Evolutionary conservation across 345 rosid species (phyloP).

Genomic region (Populus ilicifolia): DNA sequence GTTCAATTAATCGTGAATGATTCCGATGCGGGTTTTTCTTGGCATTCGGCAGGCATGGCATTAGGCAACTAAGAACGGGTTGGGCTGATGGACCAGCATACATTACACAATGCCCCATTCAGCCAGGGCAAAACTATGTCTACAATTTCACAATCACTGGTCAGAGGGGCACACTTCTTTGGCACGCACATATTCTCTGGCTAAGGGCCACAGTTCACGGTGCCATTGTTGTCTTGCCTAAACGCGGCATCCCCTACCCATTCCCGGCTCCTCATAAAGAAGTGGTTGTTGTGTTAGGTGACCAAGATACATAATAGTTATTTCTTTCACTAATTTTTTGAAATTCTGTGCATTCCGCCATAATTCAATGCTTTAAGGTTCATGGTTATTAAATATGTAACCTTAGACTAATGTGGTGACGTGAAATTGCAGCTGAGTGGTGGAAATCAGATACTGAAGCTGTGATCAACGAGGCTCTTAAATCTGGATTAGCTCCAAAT

Average conservation of each 20-base stretch:
- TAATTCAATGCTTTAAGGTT: background rate
- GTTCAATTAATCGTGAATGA: background rate
- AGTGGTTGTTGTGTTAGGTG: constrained; percentile 50
- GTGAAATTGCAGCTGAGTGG: constrained; percentile 54
- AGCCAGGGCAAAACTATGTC: constrained; percentile 47
- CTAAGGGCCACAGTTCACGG: constrained; percentile 67
- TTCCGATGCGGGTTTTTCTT: background rate
- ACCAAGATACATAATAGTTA: background rate
- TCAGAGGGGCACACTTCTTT: constrained; percentile 66
- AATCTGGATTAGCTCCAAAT: constrained; percentile 58
- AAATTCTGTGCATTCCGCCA: background rate
- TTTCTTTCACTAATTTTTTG: background rate
- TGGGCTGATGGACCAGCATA: constrained; percentile 88
- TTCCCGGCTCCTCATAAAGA: constrained; percentile 57
- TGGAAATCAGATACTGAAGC: constrained; percentile 66
- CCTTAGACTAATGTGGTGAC: background rate
- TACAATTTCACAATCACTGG: constrained; percentile 59
- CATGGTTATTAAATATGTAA: background rate
- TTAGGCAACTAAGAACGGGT: constrained; percentile 65
- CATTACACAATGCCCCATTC: constrained; percentile 77
- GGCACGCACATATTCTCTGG: constrained; percentile 78
- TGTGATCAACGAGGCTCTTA: constrained; percentile 44
- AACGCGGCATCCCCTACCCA: constrained; percentile 59
- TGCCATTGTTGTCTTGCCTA: constrained; percentile 61
- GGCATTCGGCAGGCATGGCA: constrained; percentile 56